Base-by-base conservation (phyloP, 768 basidiomycete species). In the Phallus indusiatus region DNA sequence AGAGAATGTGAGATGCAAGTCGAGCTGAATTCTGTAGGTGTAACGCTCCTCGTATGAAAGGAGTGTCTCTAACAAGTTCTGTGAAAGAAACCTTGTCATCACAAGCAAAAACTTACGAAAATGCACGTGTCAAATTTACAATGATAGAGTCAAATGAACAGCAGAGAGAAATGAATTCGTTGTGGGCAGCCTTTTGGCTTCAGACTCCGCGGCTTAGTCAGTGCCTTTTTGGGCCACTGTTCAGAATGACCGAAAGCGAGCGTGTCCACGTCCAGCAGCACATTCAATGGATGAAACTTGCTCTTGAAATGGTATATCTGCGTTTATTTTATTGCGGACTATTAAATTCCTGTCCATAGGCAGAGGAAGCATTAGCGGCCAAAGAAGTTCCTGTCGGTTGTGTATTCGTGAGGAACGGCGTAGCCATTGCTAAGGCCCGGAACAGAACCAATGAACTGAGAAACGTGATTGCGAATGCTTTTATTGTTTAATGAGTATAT, bases 311-410 rank as follows among this genome's bases (percentile, higher is more conserved):
- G 92, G 93, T 86, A 63, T 66, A 75, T 60, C 61, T 60, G 16
- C 4, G 22, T 18, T 50, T 42, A 14, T 42, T 42, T 42, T 56
- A 34, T 54, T 48, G 6, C 56, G 35, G 47, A 42, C 20, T 56
- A 18, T 54, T 46, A 21, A 36, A 63, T 58, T 67, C 47, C 66
- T 55, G 16, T 59, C 35, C 24, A 55, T 64, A 90, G 89, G 90
- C 90, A 53, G 82, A 88, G 65, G 91, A 97, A 70, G 96, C 96
- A 4, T 73, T 97, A 24, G 75, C 77, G 33, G 83, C 86, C 0
- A 78, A 81, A 21, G 96, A 99, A 72, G 96, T 98, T 5, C 96
- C 96, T 1, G 94, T 99, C 0, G 96, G 96, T 20, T 97, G 96
- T 65, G 82, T 99, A 8, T 96, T 98, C 65, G 90, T 98, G 9